phyloP scores from a whole-genome alignment of 768 basidiomycete genomes.

The Mycena amicta region DNA sequence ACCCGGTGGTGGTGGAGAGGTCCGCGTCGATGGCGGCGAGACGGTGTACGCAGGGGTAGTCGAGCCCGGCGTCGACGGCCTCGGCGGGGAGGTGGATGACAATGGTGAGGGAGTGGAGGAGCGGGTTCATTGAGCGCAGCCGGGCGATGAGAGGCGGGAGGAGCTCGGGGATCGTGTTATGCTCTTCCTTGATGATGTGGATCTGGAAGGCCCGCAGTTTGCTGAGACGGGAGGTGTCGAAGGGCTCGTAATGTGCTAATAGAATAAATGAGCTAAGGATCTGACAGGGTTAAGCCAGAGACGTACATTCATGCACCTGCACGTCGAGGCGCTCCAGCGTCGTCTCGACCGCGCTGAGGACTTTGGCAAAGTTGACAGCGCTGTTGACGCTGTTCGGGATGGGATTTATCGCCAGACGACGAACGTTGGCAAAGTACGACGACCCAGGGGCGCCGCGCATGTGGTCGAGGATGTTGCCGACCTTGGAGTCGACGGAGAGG shows the following conservation, averaged over 20 bases:
- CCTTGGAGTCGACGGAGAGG: conserved; percentile 11
- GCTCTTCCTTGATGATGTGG: conserved; percentile 9
- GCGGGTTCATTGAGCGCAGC: conserved; percentile 4
- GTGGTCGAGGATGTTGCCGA: conserved; percentile 6
- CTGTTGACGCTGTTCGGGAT: conserved; percentile 5
- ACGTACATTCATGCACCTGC: conserved; percentile 13
- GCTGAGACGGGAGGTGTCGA: conserved; percentile 2
- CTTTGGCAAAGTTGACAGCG: neutral
- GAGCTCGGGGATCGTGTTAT: neutral
- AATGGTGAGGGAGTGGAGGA: neutral
- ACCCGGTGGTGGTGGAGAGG: neutral
- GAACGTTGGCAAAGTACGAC: conserved; percentile 1
- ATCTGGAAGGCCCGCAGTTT: conserved; percentile 4
- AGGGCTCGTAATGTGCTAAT: neutral
- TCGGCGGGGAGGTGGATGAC: conserved; percentile 4
- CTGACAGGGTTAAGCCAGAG: no score
- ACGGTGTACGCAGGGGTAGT: neutral
- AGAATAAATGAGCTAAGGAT: neutral
- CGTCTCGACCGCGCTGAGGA: conserved; percentile 5
- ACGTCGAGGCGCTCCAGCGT: conserved; percentile 14
- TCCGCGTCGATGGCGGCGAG: neutral
- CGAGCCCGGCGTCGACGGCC: conserved; percentile 5
- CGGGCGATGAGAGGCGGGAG: neutral
- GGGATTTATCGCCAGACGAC: conserved; percentile 12
- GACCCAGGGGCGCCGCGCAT: neutral